A percentile compares a stretch with the other conserved stretches of the same genome.
These are phyloP conservation scores for Plectosphaerella cucumerina DNA, from an alignment of 2,329 filamentous ascomycete genomes.

Conservation along the genomic window DNA sequence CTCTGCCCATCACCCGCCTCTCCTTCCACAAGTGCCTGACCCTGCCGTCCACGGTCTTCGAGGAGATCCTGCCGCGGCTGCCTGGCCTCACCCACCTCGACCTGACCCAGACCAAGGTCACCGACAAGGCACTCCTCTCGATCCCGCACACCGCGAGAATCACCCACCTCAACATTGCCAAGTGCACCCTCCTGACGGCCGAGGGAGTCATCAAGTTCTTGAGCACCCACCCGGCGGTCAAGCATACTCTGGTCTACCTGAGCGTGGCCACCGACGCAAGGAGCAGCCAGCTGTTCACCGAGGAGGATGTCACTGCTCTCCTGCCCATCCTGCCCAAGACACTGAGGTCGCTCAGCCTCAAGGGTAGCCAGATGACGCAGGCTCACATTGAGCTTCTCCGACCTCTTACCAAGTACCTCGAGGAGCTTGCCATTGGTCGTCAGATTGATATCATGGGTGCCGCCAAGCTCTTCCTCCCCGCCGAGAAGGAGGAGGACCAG, in stretches of 20 bases:
- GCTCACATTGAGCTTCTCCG: slow-evolving; percentile 61
- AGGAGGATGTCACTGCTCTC: slow-evolving; percentile 59
- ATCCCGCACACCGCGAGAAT: slow-evolving; percentile 69
- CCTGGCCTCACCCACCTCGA: slow-evolving; percentile 70
- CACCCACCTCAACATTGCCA: slow-evolving; percentile 74
- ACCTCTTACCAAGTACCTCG: slow-evolving; percentile 65
- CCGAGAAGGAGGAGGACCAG: slow-evolving; percentile 25
- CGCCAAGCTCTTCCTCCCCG: slow-evolving; percentile 57
- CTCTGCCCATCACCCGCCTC: slow-evolving; percentile 60
- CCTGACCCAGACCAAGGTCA: slow-evolving; percentile 73
- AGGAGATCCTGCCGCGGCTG: slow-evolving; percentile 67
- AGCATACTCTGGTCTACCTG: slow-evolving; percentile 61
- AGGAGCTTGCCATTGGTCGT: slow-evolving; percentile 71
- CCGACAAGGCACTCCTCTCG: slow-evolving; percentile 62
- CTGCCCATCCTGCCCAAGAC: slow-evolving; percentile 62
- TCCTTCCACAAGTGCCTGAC: slow-evolving; percentile 77
- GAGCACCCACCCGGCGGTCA: slow-evolving; percentile 64
- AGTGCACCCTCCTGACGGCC: slow-evolving; percentile 67
- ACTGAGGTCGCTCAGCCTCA: slow-evolving; percentile 70
- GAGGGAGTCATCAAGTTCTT: slow-evolving; percentile 67
- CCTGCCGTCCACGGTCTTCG: slow-evolving; percentile 63
- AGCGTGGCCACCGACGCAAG: slow-evolving; percentile 70
- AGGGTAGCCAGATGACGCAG: slow-evolving; percentile 65
- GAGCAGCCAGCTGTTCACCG: slow-evolving; percentile 66
- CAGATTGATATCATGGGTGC: slow-evolving; percentile 63